Evolutionary conservation across 768 basidiomycete species (phyloP).

Genomic region (Favolaschia claudopus): DNA sequence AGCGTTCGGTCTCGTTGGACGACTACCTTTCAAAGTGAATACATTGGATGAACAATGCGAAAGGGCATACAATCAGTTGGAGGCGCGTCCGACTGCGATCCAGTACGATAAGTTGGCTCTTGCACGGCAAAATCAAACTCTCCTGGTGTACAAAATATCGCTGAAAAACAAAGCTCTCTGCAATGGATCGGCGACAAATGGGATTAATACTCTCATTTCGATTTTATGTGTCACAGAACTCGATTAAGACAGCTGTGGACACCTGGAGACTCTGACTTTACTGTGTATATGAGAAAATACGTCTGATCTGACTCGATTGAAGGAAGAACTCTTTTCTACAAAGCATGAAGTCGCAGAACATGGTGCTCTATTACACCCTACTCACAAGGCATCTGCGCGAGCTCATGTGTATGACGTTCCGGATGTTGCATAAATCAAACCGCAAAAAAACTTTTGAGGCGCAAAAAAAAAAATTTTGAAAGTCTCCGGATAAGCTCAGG

Average conservation of each 20-base stretch:
- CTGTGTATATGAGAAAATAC: too few species aligned
- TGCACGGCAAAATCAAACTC: too few species aligned
- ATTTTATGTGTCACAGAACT: too few species aligned
- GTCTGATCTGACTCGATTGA: slow-evolving; percentile 36
- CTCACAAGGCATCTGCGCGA: slow-evolving; percentile 65
- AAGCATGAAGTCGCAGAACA: slow-evolving; percentile 81
- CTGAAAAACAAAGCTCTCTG: too few species aligned
- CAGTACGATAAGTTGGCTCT: not conserved
- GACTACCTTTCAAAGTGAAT: slow-evolving; percentile 60
- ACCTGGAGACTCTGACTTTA: too few species aligned
- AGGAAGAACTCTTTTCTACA: slow-evolving; percentile 80
- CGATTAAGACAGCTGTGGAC: too few species aligned
- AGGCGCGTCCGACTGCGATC: slow-evolving; percentile 41
- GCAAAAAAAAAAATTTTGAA: too few species aligned
- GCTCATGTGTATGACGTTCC: slow-evolving; percentile 44
- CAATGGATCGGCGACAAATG: too few species aligned
- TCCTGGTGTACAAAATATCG: too few species aligned
- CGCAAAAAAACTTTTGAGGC: too few species aligned
- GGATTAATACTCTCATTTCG: too few species aligned
- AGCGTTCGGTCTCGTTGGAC: slow-evolving; percentile 67
- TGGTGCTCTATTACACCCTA: slow-evolving; percentile 81
- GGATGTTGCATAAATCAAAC: not conserved
- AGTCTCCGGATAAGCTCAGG: too few species aligned
- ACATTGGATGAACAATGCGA: slow-evolving; percentile 79
- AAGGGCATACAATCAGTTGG: slow-evolving; percentile 75